Conservation (phyloP, 1,284 basidiomycete species). For the Malassezia slooffiae region DNA sequence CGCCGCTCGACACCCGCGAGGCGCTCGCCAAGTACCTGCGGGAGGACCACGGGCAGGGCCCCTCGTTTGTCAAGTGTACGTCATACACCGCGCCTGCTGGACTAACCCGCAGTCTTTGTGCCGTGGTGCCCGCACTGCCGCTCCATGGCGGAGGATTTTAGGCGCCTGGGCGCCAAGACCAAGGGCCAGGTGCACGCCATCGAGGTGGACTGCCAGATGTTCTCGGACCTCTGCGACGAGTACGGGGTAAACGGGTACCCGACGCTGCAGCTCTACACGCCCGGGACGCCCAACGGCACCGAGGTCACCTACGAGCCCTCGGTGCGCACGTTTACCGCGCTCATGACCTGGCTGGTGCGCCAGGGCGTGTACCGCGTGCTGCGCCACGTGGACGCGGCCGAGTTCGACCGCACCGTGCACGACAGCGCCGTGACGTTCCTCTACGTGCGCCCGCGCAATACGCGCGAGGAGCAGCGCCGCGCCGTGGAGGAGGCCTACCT, state of each 20-base stretch:
- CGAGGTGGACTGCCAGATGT: slow-evolving; percentile 38
- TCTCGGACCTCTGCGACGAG: slow-evolving; percentile 21
- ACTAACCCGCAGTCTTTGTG: slow-evolving; percentile 23
- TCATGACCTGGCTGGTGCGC: slow-evolving; percentile 36
- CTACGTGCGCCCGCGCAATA: slow-evolving; percentile 27
- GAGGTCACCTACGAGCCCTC: slow-evolving; percentile 25
- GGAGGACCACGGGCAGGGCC: slow-evolving; percentile 26
- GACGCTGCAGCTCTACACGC: slow-evolving; percentile 28
- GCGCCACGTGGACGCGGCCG: slow-evolving; percentile 16
- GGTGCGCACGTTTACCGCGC: slow-evolving; percentile 28
- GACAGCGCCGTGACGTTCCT: slow-evolving; percentile 16
- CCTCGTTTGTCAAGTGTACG: slow-evolving; percentile 40
- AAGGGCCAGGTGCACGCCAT: slow-evolving; percentile 35
- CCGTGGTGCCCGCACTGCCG: slow-evolving; percentile 45
- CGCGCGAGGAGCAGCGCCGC: slow-evolving; percentile 6
- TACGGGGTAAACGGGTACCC: slow-evolving; percentile 32
- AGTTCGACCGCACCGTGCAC: slow-evolving; percentile 8
- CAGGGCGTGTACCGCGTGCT: slow-evolving; percentile 24
- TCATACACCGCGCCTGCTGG: background rate
- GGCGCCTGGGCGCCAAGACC: slow-evolving; percentile 23
- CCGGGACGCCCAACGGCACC: slow-evolving; percentile 27
- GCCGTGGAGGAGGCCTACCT: no score
- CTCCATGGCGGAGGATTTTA: slow-evolving; percentile 35
- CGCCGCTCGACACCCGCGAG: slow-evolving; percentile 19
- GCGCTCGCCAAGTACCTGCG: slow-evolving; percentile 26